phyloP scores from a whole-genome alignment of 2,329 filamentous ascomycete genomes.

The Cadophora gregata region DNA sequence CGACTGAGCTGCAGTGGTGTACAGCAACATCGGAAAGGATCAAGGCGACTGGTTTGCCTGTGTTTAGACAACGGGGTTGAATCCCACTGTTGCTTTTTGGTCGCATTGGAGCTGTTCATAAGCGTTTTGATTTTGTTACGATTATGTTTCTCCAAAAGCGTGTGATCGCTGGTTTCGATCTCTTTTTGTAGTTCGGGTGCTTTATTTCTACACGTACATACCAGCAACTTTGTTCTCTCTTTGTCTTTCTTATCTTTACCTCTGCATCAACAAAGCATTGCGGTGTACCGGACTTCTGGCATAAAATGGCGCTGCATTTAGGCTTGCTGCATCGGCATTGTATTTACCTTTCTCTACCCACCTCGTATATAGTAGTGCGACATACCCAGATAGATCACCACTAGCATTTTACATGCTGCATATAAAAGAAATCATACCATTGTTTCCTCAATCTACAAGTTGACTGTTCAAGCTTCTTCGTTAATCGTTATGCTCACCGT shows the following conservation, averaged over 20 bases:
- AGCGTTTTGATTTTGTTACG: neutral
- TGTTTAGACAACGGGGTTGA: slow-evolving; percentile 19
- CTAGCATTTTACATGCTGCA: neutral
- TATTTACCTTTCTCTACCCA: neutral
- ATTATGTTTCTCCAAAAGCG: neutral
- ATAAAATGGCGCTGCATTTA: neutral
- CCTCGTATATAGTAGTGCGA: neutral
- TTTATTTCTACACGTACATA: neutral
- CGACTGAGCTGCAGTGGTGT: slow-evolving; percentile 26
- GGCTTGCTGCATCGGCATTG: neutral
- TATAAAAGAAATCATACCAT: neutral
- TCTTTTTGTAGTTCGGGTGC: neutral
- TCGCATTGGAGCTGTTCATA: neutral
- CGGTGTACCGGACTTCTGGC: neutral
- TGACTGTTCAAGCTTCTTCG: no score
- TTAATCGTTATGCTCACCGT: no score
- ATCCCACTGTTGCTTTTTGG: no score
- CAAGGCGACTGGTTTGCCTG: slow-evolving; percentile 23
- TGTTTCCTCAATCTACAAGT: no score
- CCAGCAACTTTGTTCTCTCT: neutral
- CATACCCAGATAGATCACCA: neutral
- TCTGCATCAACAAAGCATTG: neutral
- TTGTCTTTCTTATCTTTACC: neutral
- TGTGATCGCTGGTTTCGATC: neutral
- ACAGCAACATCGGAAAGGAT: slow-evolving; percentile 19